Conservation (phyloP, 192 early-diverging fungal genomes). For the Cladochytrium replicatum region DNA sequence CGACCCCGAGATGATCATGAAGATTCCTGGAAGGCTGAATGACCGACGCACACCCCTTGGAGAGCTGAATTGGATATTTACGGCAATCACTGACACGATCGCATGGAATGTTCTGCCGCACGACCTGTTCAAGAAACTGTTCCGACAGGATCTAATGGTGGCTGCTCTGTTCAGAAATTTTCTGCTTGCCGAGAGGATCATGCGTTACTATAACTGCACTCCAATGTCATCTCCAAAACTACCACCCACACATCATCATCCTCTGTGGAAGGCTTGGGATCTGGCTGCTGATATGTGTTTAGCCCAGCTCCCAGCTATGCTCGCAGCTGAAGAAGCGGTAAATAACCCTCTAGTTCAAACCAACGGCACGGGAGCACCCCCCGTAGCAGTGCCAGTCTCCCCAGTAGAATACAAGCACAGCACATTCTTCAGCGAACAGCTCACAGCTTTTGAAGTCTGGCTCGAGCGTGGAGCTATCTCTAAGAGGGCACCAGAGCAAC, state of each 20-base stretch:
- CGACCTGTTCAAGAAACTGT: slow-evolving; percentile 83
- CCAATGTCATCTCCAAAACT: slow-evolving; percentile 79
- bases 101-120: slow-evolving; percentile 89
- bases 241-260: slow-evolving; percentile 86
- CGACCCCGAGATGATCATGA: slow-evolving; percentile 74
- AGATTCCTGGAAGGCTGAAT: slow-evolving; percentile 75
- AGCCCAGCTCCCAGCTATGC: slow-evolving; percentile 74
- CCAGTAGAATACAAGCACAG: slow-evolving; percentile 62
- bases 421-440: slow-evolving; percentile 91
- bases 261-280: slow-evolving; percentile 94
- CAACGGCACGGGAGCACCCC: no score
- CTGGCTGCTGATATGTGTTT: slow-evolving; percentile 89
- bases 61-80: slow-evolving; percentile 99
- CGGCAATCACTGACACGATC: slow-evolving; percentile 95
- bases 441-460: slow-evolving; percentile 97
- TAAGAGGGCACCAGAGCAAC: slow-evolving; percentile 68
- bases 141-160: slow-evolving; percentile 88
- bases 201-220: slow-evolving; percentile 88
- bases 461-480: slow-evolving; percentile 72
- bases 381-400: slow-evolving; percentile 14
- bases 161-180: slow-evolving; percentile 93
- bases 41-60: slow-evolving; percentile 93
- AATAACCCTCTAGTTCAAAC: no score
- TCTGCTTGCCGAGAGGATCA: slow-evolving; percentile 88
- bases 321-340: slow-evolving; percentile 28